A percentile compares a stretch with the other conserved stretches of the same genome.
phyloP scores from a whole-genome alignment of 1,139 yeast species.

The Magnusiomyces ingens region DNA sequence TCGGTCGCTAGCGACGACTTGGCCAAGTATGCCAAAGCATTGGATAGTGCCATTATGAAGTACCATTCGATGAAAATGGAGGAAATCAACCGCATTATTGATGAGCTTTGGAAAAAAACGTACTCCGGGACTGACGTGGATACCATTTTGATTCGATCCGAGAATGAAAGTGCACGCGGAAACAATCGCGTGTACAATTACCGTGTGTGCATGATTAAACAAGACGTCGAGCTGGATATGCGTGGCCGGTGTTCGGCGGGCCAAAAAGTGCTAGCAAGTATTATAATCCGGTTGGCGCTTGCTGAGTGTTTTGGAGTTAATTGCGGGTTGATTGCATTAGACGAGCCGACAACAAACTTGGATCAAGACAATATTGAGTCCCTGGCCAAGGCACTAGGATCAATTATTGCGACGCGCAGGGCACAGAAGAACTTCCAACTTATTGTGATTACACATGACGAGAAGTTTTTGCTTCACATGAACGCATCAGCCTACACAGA shows the following conservation, averaged over 20 bases:
- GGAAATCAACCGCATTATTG: slow-evolving; percentile 80
- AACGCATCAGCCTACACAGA: slow-evolving; percentile 84
- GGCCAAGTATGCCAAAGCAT: slow-evolving; percentile 71
- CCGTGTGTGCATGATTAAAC: slow-evolving; percentile 91
- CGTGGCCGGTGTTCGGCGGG: slow-evolving; percentile 98
- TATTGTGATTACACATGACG: slow-evolving; percentile 94
- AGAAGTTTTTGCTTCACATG: slow-evolving; percentile 77
- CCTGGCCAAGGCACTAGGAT: slow-evolving; percentile 71
- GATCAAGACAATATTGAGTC: slow-evolving; percentile 88
- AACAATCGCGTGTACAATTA: slow-evolving; percentile 73
- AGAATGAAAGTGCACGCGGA: slow-evolving; percentile 51
- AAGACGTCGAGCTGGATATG: slow-evolving; percentile 91
- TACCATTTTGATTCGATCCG: slow-evolving; percentile 79
- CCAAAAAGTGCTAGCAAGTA: slow-evolving; percentile 89
- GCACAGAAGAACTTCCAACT: slow-evolving; percentile 85
- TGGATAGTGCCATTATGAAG: slow-evolving; percentile 91
- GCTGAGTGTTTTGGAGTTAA: slow-evolving; percentile 95
- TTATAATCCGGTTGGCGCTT: slow-evolving; percentile 81
- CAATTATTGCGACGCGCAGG: slow-evolving; percentile 67
- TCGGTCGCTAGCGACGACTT: slow-evolving; percentile 78
- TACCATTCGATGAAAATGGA: slow-evolving; percentile 89
- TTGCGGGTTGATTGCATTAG: slow-evolving; percentile 93
- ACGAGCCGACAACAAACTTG: slow-evolving; percentile 95
- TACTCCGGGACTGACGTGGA: slow-evolving; percentile 96
- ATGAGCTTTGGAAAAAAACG: slow-evolving; percentile 89